Evolutionary conservation across 2,329 filamentous ascomycete species (phyloP), one percentile per base, ranked within the genome.

Genomic region (Chaetothyriales sp.): DNA sequence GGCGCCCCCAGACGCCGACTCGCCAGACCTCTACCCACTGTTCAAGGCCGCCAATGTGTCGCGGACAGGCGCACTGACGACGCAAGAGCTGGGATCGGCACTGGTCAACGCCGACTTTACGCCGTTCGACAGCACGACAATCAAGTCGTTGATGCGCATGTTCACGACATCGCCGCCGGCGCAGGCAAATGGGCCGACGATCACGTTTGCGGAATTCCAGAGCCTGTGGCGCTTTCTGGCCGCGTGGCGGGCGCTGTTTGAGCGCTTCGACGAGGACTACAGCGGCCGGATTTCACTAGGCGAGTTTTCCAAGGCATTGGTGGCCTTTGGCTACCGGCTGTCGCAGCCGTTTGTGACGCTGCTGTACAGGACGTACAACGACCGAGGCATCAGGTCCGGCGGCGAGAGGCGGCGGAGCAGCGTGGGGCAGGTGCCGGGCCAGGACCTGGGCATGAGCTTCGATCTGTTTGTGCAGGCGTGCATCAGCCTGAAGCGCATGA

Each of bases 121-220:
- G 1, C 80, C 88, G 4, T 98, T 98, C 67, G 89, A 98, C 69
- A 77, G 82, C 4, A 86, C 95, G 62, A 98, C 92, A 1, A 89
- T 97, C 58, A 85, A 85, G 64, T 95, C 97, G 87, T 95, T 98
- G 89, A 95, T 98, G 60, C 85, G 89, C 65, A 97, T 98, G 92
- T 98, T 98, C 70, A 55, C 56, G 29, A 58, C 51, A 22, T 56
- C 59, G 7, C 54, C 58, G 18, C 54, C 55, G 25, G 50, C 51
- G 43, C 53, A 57, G 46, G 53, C 54, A n/a, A 52, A 56, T 29
- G 58, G 58, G 5, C 90, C 97, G 71, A 86, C 85, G 53, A 94
- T 98, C 66, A 89, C 85, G 55, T 97, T 95, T 67, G 83, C 92
- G 58, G 92, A 97, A 69, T 98, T 98, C 69, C 94, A 89, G 65